Evolutionary conservation across 1,284 basidiomycete genomes (phyloP), one percentile per base, ranked within the genome.

Genomic region (Porodaedalea pini): DNA sequence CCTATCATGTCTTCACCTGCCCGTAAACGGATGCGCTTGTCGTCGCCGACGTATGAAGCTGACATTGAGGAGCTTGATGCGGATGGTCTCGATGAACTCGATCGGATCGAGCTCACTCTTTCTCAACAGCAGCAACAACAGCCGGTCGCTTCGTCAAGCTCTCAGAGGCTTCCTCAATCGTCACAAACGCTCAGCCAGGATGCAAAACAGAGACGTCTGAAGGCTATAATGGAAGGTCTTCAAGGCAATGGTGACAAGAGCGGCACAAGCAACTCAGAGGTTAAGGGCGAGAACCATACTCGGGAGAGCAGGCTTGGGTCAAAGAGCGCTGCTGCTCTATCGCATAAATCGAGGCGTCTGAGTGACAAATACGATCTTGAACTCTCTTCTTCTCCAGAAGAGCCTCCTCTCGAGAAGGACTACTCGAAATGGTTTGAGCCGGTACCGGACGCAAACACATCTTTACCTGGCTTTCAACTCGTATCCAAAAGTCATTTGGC

Each of bases 41-140:
- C 84, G 0, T 88, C 86, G 4, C 85, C 86, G 0, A 80, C 81
- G n/a, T 85, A 82, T 63, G 86, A 87, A 56, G 75, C 78, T 36
- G 78, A 81, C 59, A 67, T 81, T 19, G 74, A 67, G 4, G 75
- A 81, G 36, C 66, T 79, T 56, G 86, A 79, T 53, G 78, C 81
- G 60, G 76, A 82, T 31, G 79, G 85, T 54, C 67, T 87, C 4
- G 69, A 71, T 11, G 82, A 76, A 1, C 78, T 86, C 45, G 83
- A 87, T 61, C 71, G 71, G 32, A 67, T 85, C 5, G 81, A 86
- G 39, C 67, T 71, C 4, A 68, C 65, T 27, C 69, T 81, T 0
- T 79, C 81, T 1, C 82, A 82, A 53, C 47, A 34, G 37, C 29
- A 54, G 27, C n/a, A 23, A 44, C 43, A 19, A 36, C 17, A 37